Evolutionary conservation across 352 stramenopile species (phyloP).

Genomic region (Aphanomyces astaci): DNA sequence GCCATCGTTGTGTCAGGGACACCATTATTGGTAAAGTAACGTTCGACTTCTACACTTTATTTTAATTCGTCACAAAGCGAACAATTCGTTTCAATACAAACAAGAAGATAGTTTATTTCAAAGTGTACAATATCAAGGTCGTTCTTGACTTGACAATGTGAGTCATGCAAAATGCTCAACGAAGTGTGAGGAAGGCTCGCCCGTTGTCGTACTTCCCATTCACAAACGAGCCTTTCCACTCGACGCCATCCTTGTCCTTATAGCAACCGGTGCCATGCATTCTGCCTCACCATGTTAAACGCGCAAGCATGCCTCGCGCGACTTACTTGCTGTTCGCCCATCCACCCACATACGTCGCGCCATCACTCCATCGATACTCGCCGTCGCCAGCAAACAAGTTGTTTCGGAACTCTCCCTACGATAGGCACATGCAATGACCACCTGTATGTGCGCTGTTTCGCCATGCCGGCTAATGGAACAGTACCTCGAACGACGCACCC

Average conservation of each 20-base stretch:
- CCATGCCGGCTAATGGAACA: background rate
- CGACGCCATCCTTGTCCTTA: conserved; percentile 64
- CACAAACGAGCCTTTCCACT: conserved; percentile 58
- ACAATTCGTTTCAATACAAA: background rate
- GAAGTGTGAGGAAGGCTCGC: conserved; percentile 64
- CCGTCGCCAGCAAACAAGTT: conserved; percentile 59
- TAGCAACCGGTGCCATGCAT: conserved; percentile 72
- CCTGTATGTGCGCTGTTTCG: too few species aligned
- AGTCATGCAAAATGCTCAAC: conserved; percentile 29
- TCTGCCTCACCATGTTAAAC: conserved; percentile 27
- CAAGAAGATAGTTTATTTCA: background rate
- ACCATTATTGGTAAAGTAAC: background rate
- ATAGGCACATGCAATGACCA: background rate
- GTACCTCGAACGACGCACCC: conserved; percentile 57
- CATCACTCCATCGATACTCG: conserved; percentile 59
- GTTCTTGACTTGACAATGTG: too few species aligned
- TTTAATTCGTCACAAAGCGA: too few species aligned
- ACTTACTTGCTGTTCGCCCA: conserved; percentile 45
- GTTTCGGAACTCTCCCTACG: conserved; percentile 44
- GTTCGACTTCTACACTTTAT: too few species aligned
- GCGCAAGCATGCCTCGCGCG: background rate
- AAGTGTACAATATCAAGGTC: background rate
- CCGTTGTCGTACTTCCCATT: conserved; percentile 84
- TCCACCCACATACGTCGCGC: conserved; percentile 45
- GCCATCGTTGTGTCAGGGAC: background rate